Evolutionary conservation across 2,329 filamentous ascomycete genomes (phyloP).

Genomic region (Malbranchea cinnamomea): DNA sequence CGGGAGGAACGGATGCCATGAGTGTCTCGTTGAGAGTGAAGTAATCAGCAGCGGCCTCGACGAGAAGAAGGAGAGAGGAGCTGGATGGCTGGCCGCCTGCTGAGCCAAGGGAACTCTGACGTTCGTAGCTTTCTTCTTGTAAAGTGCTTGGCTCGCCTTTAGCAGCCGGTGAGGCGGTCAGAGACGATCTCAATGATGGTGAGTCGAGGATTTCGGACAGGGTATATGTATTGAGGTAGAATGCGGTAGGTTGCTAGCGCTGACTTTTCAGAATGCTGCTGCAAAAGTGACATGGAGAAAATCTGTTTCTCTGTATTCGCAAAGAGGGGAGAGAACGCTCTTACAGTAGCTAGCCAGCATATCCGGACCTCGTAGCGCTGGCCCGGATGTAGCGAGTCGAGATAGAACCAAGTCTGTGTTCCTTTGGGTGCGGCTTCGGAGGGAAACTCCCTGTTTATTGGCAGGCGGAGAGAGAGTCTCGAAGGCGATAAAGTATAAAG

Average conservation of each 20-base stretch:
- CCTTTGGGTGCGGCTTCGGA: conserved; percentile 38
- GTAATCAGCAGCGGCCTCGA: conserved; percentile 70
- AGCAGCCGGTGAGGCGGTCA: conserved; percentile 38
- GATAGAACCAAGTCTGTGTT: conserved; percentile 59
- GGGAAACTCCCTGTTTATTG: conserved; percentile 55
- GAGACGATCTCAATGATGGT: conserved; percentile 47
- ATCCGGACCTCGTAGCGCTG: conserved; percentile 81
- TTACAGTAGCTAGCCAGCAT: conserved; percentile 85
- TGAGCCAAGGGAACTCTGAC: conserved; percentile 3
- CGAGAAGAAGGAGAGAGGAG: conserved; percentile 55
- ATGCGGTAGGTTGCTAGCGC: conserved; percentile 67
- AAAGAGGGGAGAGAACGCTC: conserved; percentile 19
- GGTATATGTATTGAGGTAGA: conserved; percentile 52
- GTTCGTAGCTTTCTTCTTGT: background rate
- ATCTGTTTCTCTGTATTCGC: background rate
- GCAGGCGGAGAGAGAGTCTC: conserved; percentile 42
- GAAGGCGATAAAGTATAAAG: conserved; percentile 50
- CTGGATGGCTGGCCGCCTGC: conserved; percentile 4
- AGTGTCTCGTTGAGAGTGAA: conserved; percentile 58
- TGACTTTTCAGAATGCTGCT: too few species aligned
- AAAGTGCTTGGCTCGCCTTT: conserved; percentile 1
- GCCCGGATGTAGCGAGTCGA: conserved; percentile 53
- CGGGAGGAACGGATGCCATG: conserved; percentile 60
- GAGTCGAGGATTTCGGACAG: conserved; percentile 46
- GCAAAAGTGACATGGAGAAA: too few species aligned